A percentile compares a stretch with the other conserved stretches of the same genome.
These are phyloP conservation scores for Colletotrichum zoysiae DNA, from an alignment of 2,329 filamentous ascomycete genomes.

Conservation along the genomic window DNA sequence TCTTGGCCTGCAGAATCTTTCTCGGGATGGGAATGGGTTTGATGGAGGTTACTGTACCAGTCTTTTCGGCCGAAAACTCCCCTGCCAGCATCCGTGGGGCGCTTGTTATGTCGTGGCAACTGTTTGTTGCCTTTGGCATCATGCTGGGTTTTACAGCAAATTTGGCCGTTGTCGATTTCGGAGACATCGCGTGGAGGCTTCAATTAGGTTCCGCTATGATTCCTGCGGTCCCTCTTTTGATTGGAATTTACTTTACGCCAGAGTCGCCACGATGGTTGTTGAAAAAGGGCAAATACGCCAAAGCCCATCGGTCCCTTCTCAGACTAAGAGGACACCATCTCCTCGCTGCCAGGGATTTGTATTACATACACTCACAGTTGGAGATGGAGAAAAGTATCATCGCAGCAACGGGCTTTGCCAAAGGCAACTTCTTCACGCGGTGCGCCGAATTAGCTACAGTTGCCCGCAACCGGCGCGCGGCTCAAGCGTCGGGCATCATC, in stretches of 20 bases:
- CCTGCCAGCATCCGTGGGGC: slow-evolving; percentile 65
- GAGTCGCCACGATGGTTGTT: slow-evolving; percentile 76
- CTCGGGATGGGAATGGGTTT: slow-evolving; percentile 73
- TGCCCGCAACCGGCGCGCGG: slow-evolving; percentile 70
- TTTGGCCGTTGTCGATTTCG: slow-evolving; percentile 64
- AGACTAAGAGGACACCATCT: slow-evolving; percentile 68
- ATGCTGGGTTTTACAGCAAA: slow-evolving; percentile 69
- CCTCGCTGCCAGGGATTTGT: slow-evolving; percentile 73
- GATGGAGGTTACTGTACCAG: slow-evolving; percentile 62
- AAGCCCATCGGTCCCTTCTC: slow-evolving; percentile 68
- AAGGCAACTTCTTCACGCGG: slow-evolving; percentile 59
- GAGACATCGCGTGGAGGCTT: slow-evolving; percentile 67
- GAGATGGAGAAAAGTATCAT: slow-evolving; percentile 46
- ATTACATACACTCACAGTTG: slow-evolving; percentile 64
- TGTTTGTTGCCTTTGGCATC: slow-evolving; percentile 70
- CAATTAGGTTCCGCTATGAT: slow-evolving; percentile 74
- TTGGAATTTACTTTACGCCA: slow-evolving; percentile 70
- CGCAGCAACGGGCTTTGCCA: slow-evolving; percentile 42
- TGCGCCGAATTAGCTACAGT: slow-evolving; percentile 71
- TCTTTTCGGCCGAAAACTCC: slow-evolving; percentile 66
- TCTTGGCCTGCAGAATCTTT: slow-evolving; percentile 62
- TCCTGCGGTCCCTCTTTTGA: slow-evolving; percentile 64
- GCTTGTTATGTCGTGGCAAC: slow-evolving; percentile 81
- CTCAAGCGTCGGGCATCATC: slow-evolving; percentile 74
- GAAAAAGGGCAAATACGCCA: slow-evolving; percentile 67